These are phyloP conservation scores for Neofusicoccum umdonicola DNA, from an alignment of 2,329 filamentous ascomycete genomes.

Conservation along the genomic window DNA sequence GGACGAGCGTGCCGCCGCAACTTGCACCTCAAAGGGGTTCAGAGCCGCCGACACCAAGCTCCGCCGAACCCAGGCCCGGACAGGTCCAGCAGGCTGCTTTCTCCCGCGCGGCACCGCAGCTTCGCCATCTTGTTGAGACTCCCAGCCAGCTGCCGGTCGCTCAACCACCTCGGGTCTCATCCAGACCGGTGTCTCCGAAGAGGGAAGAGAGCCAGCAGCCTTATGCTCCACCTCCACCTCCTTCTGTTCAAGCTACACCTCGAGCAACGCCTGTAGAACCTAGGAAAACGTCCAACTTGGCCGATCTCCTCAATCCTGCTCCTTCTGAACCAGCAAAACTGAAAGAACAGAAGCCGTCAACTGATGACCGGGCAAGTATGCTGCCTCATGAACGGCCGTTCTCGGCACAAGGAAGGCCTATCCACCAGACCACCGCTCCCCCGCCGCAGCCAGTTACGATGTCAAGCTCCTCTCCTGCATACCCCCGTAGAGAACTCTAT, in stretches of 20 bases:
- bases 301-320: conserved; percentile 36
- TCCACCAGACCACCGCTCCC: conserved; percentile 9
- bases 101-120: conserved; percentile 19
- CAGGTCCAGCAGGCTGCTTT: conserved; percentile 27
- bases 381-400: conserved; percentile 11
- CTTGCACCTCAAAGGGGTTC: conserved; percentile 19
- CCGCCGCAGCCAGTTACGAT: neutral
- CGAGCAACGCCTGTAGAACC: conserved; percentile 26
- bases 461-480: conserved; percentile 12
- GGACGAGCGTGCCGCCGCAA: conserved; percentile 23
- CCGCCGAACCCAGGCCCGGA: conserved; percentile 32
- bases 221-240: neutral
- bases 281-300: conserved; percentile 34
- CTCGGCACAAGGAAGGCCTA: conserved; percentile 9
- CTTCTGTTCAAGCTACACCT: conserved; percentile 8
- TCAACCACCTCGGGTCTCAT: conserved; percentile 13
- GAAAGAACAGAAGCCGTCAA: conserved; percentile 6
- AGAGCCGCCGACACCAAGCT: conserved; percentile 24
- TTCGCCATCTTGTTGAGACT: conserved; percentile 27
- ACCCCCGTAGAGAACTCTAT: conserved; percentile 1
- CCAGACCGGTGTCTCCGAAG: conserved; percentile 6
- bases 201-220: conserved; percentile 15
- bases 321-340: conserved; percentile 8
- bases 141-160: conserved; percentile 23
- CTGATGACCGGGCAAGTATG: conserved; percentile 1